Evolutionary conservation across 2,329 filamentous ascomycete genomes (phyloP).

Genomic region (Colletotrichum chlorophyti): DNA sequence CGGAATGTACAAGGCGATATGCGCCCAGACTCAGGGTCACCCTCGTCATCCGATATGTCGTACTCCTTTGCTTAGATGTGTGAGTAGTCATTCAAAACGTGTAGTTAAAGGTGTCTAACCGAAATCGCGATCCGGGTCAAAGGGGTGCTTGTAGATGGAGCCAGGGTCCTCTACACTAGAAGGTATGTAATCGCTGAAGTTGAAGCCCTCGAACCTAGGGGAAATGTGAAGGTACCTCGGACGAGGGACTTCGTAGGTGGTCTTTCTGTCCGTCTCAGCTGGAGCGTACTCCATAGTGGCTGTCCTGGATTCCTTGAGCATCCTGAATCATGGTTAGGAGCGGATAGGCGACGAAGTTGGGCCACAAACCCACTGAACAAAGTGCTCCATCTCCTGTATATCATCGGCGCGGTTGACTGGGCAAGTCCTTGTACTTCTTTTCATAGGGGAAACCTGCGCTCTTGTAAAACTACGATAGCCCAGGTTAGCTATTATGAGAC

Average conservation of each 20-base stretch:
- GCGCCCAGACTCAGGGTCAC: constrained; percentile 40
- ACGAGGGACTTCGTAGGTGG: constrained; percentile 25
- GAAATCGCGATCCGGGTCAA: constrained; percentile 10
- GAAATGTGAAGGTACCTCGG: constrained; percentile 27
- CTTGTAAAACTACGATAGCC: not conserved
- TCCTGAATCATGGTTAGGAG: not conserved
- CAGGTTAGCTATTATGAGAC: not conserved
- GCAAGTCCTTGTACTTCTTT: not conserved
- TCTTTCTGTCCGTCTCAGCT: constrained; percentile 6
- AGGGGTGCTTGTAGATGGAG: constrained; percentile 5
- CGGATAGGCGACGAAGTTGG: not conserved
- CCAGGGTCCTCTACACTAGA: not conserved
- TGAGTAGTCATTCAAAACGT: not conserved
- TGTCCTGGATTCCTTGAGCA: constrained; percentile 18
- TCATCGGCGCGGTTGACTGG: not conserved
- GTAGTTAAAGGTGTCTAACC: not conserved
- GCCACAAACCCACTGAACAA: not conserved
- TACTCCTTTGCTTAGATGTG: constrained; percentile 17
- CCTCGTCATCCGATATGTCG: constrained; percentile 49
- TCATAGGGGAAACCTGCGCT: not conserved
- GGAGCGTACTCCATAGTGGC: constrained; percentile 15
- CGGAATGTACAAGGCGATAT: constrained; percentile 51
- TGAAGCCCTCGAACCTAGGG: constrained; percentile 14
- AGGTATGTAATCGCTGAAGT: constrained; percentile 14
- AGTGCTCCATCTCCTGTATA: not conserved